Base-by-base conservation (phyloP, 1,284 basidiomycete species). In the Trametes pubescens region DNA sequence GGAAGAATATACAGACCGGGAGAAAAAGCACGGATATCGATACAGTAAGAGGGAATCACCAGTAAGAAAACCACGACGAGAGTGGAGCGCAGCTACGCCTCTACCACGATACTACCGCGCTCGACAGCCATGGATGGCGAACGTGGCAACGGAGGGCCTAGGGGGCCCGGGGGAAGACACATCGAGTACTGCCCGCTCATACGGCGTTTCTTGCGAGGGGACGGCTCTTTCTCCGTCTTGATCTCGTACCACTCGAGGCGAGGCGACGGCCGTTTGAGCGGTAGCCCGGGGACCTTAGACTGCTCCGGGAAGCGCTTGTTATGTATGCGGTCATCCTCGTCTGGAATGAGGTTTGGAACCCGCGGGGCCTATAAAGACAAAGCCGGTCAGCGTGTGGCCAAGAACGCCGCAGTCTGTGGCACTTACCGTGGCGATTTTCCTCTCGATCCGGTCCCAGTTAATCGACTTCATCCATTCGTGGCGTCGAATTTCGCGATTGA, bases 381-480 rank as follows among this genome's bases (percentile, higher is more conserved):
- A 29, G 8, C 16, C 18, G 21, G 11, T 38, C 16, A n/a, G 29
- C 40, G 11, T 21, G 22, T 1, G 21, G 13, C 4, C 11, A 2
- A 34, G 4, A 63, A 66, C 40, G 84, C 65, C 79, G 80, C 82
- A 2, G 75, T 70, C 59, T 84, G 51, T 44, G 29, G 14, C 14
- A 64, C 71, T 11, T 49, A 71, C 71, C 4, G 48, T 48, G 8
- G 64, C 63, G 6, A 57, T 47, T 29, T 62, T 59, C 9, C 43
- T 43, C 40, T 52, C 58, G 18, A 71, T 59, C 29, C 60, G 58
- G 22, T 62, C 34, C 67, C 67, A 68, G 21, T 54, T 29, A 7
- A 64, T 16, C 6, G 32, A 16, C 3, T 68, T 59, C 65, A 73
- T 70, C 37, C 83, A 72, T 2, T 61, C 59, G 34, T 73, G 70